A percentile compares a stretch with the other conserved stretches of the same genome.
phyloP scores from a whole-genome alignment of 1,284 basidiomycete genomes.

The Puccinia coronata region DNA sequence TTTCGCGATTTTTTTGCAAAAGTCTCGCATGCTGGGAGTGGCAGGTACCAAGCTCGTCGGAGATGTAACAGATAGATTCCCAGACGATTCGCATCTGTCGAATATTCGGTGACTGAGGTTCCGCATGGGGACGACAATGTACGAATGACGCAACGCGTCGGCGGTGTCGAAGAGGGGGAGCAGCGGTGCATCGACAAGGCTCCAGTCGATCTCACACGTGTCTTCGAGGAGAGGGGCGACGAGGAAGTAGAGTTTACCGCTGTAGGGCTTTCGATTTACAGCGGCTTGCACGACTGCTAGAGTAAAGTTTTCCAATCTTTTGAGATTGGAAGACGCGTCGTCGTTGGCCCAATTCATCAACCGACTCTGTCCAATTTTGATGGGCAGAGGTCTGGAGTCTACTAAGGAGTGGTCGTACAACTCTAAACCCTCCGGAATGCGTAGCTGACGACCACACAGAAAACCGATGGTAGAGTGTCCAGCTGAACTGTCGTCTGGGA shows the following conservation, averaged over 20 bases:
- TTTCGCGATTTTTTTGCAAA: slow-evolving; percentile 10
- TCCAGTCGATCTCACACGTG: slow-evolving; percentile 41
- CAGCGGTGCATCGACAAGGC: slow-evolving; percentile 12
- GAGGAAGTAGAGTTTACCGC: slow-evolving; percentile 34
- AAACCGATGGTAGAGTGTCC: slow-evolving; percentile 17
- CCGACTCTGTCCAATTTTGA: slow-evolving; percentile 1
- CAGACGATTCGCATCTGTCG: neutral
- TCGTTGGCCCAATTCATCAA: neutral
- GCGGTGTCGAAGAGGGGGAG: slow-evolving; percentile 2
- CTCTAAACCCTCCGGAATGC: slow-evolving; percentile 5
- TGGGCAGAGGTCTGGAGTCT: neutral
- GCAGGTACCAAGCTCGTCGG: neutral
- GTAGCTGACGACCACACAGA: slow-evolving; percentile 11
- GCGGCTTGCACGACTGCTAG: slow-evolving; percentile 33
- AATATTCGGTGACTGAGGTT: slow-evolving; percentile 17
- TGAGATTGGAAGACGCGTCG: neutral
- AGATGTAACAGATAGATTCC: slow-evolving; percentile 20
- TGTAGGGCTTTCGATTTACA: slow-evolving; percentile 23
- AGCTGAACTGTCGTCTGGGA: slow-evolving; percentile 5
- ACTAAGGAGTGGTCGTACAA: neutral
- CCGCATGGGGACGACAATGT: slow-evolving; percentile 24
- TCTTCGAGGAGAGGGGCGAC: slow-evolving; percentile 21
- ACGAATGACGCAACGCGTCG: slow-evolving; percentile 10
- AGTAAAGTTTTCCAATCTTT: slow-evolving; percentile 35
- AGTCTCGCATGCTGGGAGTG: slow-evolving; percentile 6